Evolutionary conservation across 2,329 filamentous ascomycete genomes (phyloP).

Genomic region (Sporothrix brunneoviolacea): DNA sequence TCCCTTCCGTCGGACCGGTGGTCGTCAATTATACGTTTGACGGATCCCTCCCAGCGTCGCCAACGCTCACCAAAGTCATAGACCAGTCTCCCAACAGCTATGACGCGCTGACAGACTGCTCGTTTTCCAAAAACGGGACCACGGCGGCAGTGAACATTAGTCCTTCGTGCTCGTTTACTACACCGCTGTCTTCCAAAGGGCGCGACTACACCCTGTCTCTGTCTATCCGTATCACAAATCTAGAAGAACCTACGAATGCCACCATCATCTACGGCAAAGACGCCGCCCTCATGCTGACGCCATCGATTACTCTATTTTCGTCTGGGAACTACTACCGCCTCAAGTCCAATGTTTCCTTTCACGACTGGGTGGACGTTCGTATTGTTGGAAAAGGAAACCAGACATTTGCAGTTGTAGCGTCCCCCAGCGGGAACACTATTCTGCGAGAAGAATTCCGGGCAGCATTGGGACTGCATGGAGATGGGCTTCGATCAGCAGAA

Average conservation of each 20-base stretch:
- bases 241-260: conserved; percentile 28
- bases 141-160: conserved; percentile 25
- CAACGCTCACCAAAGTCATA: too few relatives aligned
- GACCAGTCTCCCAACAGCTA: conserved; percentile 36
- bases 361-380: conserved; percentile 25
- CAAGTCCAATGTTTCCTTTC: conserved; percentile 27
- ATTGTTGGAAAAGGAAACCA: conserved; percentile 26
- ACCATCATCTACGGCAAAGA: conserved; percentile 37
- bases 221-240: conserved; percentile 28
- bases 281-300: conserved; percentile 36
- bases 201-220: conserved; percentile 49
- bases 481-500: conserved; percentile 33
- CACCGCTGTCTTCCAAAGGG: conserved; percentile 47
- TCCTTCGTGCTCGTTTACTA: conserved; percentile 35
- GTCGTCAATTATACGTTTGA: conserved; percentile 29
- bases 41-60: too few relatives aligned
- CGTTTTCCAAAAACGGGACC: conserved; percentile 19
- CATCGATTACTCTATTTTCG: conserved; percentile 29
- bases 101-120: conserved; percentile 33
- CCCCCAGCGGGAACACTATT: conserved; percentile 16
- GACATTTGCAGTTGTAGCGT: conserved; percentile 24
- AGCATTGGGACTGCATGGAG: conserved; percentile 36
- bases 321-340: conserved; percentile 30
- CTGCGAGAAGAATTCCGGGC: conserved; percentile 33
- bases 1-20: conserved; percentile 29